phyloP scores from a whole-genome alignment of 352 stramenopile species.

The Poterioochromonas sp. region DNA sequence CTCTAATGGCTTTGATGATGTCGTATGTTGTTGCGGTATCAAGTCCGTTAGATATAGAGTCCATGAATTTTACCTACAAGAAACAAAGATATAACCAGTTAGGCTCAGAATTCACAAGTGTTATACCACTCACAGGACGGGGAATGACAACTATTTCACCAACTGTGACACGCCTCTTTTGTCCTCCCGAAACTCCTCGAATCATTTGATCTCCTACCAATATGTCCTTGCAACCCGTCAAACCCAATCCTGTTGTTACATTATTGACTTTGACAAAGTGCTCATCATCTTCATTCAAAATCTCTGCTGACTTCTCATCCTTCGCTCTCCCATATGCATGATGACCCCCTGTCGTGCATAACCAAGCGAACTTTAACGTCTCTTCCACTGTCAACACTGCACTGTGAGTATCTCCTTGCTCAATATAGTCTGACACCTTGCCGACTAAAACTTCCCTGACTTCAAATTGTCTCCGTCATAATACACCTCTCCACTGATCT shows the following conservation, averaged over 20 bases:
- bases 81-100: too few relatives aligned
- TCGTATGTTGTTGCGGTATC: slow-evolving; percentile 80
- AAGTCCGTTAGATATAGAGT: slow-evolving; percentile 84
- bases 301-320: slow-evolving; percentile 27
- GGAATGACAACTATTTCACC: slow-evolving; percentile 61
- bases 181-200: slow-evolving; percentile 77
- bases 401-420: slow-evolving; percentile 73
- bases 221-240: slow-evolving; percentile 73
- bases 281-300: slow-evolving; percentile 31
- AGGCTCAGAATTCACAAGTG: slow-evolving; percentile 78
- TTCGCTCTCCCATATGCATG: slow-evolving; percentile 16
- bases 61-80: slow-evolving; percentile 66
- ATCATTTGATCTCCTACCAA: slow-evolving; percentile 59
- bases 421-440: slow-evolving; percentile 65
- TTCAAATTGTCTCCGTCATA: slow-evolving; percentile 51
- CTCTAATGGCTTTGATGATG: slow-evolving; percentile 64
- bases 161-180: slow-evolving; percentile 55
- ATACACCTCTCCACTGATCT: slow-evolving; percentile 48
- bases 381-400: slow-evolving; percentile 76
- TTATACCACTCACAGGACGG: slow-evolving; percentile 51
- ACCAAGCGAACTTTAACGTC: slow-evolving; percentile 80
- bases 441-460: slow-evolving; percentile 45
- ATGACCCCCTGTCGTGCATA: slow-evolving; percentile 55
- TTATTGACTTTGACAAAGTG: slow-evolving; percentile 59
- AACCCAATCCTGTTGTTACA: slow-evolving; percentile 65